Evolutionary conservation across 23 red algal species (phyloP), one percentile per base, ranked within the genome.

Genomic region (Gracilariopsis chorda): DNA sequence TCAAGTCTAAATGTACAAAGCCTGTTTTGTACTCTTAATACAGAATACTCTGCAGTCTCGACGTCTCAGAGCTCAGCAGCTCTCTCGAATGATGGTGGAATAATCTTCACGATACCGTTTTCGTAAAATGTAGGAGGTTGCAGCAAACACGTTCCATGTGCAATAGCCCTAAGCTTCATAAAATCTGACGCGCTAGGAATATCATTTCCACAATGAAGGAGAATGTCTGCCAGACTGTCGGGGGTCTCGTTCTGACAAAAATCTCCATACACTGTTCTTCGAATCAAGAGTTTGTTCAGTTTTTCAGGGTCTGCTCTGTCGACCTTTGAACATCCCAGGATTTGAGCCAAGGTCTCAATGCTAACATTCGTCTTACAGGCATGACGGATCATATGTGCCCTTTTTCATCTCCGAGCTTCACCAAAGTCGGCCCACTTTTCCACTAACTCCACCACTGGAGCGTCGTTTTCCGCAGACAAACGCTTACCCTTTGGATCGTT

Each of bases 171-270:
- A 7, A 87, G 39, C 4, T 87, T 57, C 82, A 87, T 87, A 30
- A 87, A 40, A 43, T 47, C 16, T 46, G 25, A 35, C 17, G 82
- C 82, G 4, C 7, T 20, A 4, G 53, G 61, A 16, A 53, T 51
- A 53, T 70, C 35, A 70, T 87, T 87, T 16, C 65, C 48, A 28
- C 52, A 56, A 41, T 8, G 1, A 14, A 87, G 3, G 19, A 87
- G 28, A 28, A 87, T 51, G 19, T 42, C 25, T 14, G 35, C 37
- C 1, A 87, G 48, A 20, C 32, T 49, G 10, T 87, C 46, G 36
- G 69, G 60, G 2, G 34, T 87, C 48, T 87, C 82, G 23, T 87
- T 87, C 20, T 87, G 82, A 63, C 82, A 87, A 43, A 87, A 53
- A 74, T 87, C 82, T 52, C 82, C 82, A 28, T 70, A 87, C 12